phyloP scores from a whole-genome alignment of 2,329 filamentous ascomycete species.

The Polychaeton citri region DNA sequence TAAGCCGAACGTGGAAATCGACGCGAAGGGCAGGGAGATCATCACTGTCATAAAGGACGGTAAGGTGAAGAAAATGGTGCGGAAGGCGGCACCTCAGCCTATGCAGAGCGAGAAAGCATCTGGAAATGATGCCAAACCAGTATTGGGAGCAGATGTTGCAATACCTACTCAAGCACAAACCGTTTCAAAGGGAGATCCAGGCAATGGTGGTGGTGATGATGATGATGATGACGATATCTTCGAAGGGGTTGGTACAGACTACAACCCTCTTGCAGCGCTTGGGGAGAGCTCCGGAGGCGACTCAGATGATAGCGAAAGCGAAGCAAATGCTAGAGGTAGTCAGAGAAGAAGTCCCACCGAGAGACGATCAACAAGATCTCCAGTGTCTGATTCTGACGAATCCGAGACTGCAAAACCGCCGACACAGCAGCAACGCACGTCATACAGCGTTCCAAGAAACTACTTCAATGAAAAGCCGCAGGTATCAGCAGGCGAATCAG shows the following conservation, averaged over 20 bases:
- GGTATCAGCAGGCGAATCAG: conserved; percentile 5
- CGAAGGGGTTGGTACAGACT: conserved; percentile 44
- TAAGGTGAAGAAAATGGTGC: conserved; percentile 47
- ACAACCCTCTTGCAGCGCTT: conserved; percentile 44
- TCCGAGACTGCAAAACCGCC: neutral
- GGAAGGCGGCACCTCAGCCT: conserved; percentile 35
- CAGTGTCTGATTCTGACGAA: neutral
- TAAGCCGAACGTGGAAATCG: conserved; percentile 41
- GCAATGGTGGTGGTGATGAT: conserved; percentile 25
- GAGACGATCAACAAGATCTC: neutral
- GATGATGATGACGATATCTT: conserved; percentile 51
- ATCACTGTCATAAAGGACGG: conserved; percentile 46
- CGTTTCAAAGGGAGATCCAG: neutral
- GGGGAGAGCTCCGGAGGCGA: conserved; percentile 24
- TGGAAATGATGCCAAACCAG: conserved; percentile 18
- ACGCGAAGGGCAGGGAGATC: conserved; percentile 43
- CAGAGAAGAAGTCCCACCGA: conserved; percentile 1
- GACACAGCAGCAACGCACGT: neutral
- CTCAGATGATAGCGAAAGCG: conserved; percentile 25
- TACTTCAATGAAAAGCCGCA: conserved; percentile 22
- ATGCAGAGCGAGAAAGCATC: conserved; percentile 17
- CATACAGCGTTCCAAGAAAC: conserved; percentile 12
- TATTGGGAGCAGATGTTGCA: conserved; percentile 19
- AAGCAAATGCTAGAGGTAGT: neutral
- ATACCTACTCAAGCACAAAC: conserved; percentile 9